Base-by-base conservation (phyloP, 164 flowering plant genomes). In the Berberis vulgaris region DNA sequence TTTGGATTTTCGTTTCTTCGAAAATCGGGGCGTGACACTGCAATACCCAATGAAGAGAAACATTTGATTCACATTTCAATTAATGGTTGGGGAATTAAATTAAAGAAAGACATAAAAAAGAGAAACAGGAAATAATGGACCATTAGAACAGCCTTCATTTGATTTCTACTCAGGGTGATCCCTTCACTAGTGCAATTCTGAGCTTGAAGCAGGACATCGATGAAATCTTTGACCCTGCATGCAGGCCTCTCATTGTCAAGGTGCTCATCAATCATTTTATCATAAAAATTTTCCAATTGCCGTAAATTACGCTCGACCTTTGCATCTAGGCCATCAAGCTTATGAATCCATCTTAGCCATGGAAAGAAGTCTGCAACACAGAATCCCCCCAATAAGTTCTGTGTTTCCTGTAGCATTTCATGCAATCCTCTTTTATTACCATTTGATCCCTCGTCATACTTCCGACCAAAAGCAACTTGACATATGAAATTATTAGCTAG, bases 381-480 rank as follows among this genome's bases (percentile, higher is more conserved):
- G 46, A 75, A 75, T 5, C 62, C 66, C 2, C 63, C 77, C 10
- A 71, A 2, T 65, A 75, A 41, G 5, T 46, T 53, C 38, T 71
- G 65, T 12, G 83, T 69, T 61, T 84, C 86, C 5, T 73, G 70
- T 73, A 84, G 26, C 5, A 86, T 70, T 53, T 66, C 76, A 4
- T 61, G 73, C 68, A 86, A 52, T 54, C 67, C 59, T 39, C n/a
- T 42, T 63, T 60, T 59, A 41, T 43, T 42, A 38, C 53, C 70
- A 4, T 41, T 40, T 3, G 7, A 7, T 54, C 41, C 67, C 26
- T 54, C 50, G 5, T 44, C 60, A 8, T 74, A 84, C 71, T 83
- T 63, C 73, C 62, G 77, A 67, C 93, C 88, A 10, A 84, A 83
- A 4, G 87, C 92, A n/a, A 82, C 86, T 3, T 84, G 50, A 53